A percentile compares a stretch with the other conserved stretches of the same genome.
Evolutionary conservation across 371 early-diverging fungal genomes (phyloP).

Genomic region (Mortierella sp.): DNA sequence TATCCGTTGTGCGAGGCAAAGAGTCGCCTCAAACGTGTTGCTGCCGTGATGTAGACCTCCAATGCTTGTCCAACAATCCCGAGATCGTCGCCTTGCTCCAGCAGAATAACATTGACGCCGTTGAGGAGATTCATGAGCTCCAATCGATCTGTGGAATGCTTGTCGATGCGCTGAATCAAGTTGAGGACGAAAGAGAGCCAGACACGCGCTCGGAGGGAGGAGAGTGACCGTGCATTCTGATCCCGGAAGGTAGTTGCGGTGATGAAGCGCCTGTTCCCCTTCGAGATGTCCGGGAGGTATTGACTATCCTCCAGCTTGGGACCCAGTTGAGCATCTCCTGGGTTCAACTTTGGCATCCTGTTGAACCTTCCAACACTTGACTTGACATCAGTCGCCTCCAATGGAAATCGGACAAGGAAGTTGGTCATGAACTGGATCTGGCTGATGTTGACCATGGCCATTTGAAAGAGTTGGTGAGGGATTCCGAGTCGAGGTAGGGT

Average conservation of each 20-base stretch:
- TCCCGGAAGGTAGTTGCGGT: conserved; percentile 3
- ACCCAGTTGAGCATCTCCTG: neutral
- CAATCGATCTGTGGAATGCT: conserved; percentile 67
- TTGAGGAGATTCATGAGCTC: conserved; percentile 70
- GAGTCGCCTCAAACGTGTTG: conserved; percentile 69
- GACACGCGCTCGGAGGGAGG: conserved; percentile 68
- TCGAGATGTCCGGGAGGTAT: conserved; percentile 23
- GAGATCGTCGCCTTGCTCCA: conserved; percentile 67
- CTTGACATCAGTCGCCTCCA: conserved; percentile 70
- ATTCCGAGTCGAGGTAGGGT: conserved; percentile 61
- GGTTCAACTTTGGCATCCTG: conserved; percentile 23
- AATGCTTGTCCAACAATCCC: conserved; percentile 70
- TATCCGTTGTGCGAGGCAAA: conserved; percentile 75
- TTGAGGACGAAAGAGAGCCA: conserved; percentile 73
- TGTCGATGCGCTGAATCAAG: conserved; percentile 67
- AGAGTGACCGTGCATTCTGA: conserved; percentile 42
- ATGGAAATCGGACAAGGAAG: conserved; percentile 68
- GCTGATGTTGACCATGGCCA: conserved; percentile 69
- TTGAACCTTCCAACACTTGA: conserved; percentile 57
- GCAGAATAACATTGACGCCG: conserved; percentile 70
- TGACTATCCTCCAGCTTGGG: conserved; percentile 26
- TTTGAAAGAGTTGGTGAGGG: conserved; percentile 66
- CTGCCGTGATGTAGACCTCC: conserved; percentile 68
- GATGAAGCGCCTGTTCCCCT: conserved; percentile 8
- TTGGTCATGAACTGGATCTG: conserved; percentile 76